phyloP scores from a whole-genome alignment of 306 rosid genomes.

The Cotoneaster glaucophyllus region DNA sequence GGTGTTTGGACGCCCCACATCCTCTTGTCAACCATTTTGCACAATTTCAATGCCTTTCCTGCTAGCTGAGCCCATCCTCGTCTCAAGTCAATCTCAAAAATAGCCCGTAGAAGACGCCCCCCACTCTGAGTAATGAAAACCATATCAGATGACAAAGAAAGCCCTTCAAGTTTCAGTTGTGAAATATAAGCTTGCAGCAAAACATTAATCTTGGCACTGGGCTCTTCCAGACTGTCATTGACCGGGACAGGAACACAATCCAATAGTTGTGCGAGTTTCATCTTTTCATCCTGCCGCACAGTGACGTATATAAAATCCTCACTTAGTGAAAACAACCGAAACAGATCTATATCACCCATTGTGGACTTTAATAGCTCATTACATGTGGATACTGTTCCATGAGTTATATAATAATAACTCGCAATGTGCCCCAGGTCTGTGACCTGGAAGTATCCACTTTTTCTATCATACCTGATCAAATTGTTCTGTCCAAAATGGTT shows the following conservation, averaged over 20 bases:
- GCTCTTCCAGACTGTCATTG: conserved; percentile 92
- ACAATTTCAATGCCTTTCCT: conserved; percentile 80
- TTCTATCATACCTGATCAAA: conserved; percentile 84
- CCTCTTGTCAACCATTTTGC: conserved; percentile 86
- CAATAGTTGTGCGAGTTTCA: conserved; percentile 80
- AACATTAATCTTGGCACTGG: conserved; percentile 92
- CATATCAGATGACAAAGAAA: conserved; percentile 90
- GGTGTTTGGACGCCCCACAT: conserved; percentile 95
- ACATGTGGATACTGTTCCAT: conserved; percentile 82
- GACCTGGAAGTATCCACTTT: conserved; percentile 93
- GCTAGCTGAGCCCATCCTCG: conserved; percentile 95
- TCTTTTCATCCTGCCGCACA: conserved; percentile 87
- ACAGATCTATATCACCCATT: conserved; percentile 90
- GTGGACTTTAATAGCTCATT: conserved; percentile 93
- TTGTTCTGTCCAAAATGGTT: conserved; percentile 67
- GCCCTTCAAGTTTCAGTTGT: conserved; percentile 87
- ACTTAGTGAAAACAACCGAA: conserved; percentile 82
- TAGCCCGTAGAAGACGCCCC: conserved; percentile 90
- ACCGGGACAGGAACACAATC: conserved; percentile 89
- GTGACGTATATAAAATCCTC: conserved; percentile 93
- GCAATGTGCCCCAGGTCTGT: conserved; percentile 98
- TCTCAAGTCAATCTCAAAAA: conserved; percentile 82
- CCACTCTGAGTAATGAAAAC: conserved; percentile 98
- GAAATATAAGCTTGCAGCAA: conserved; percentile 87
- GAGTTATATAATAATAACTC: conserved; percentile 84